A percentile compares a stretch with the other conserved stretches of the same genome.
These are phyloP conservation scores for Rhizoclosmatium sp. DNA, from an alignment of 192 early-diverging fungal genomes.

Conservation along the genomic window DNA sequence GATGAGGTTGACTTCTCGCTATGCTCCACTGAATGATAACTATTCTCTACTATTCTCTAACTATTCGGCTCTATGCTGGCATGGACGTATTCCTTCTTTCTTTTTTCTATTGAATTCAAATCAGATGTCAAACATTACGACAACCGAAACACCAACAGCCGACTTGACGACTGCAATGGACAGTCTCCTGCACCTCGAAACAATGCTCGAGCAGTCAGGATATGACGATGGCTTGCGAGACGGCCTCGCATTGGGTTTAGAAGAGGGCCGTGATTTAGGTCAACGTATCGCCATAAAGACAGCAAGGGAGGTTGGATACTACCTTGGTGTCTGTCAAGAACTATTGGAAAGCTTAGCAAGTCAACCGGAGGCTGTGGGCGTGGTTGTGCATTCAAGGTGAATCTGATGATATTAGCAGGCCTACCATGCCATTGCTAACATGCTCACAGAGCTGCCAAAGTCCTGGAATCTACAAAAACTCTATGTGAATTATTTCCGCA, in stretches of 20 bases:
- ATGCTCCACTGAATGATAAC: background rate
- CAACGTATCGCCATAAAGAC: slow-evolving; percentile 15
- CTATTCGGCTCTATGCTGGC: background rate
- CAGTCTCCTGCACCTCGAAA: slow-evolving; percentile 24
- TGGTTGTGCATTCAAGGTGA: too few species aligned
- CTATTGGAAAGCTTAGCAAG: background rate
- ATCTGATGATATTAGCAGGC: too few species aligned
- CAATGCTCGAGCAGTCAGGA: slow-evolving; percentile 26
- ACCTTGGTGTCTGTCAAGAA: slow-evolving; percentile 2
- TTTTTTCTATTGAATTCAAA: background rate
- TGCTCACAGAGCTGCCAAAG: slow-evolving; percentile 1
- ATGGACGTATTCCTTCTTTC: too few species aligned
- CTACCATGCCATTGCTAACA: background rate
- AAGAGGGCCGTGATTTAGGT: slow-evolving; percentile 27
- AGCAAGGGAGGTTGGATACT: slow-evolving; percentile 23
- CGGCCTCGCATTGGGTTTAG: slow-evolving; percentile 8
- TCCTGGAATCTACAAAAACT: background rate
- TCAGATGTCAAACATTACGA: background rate
- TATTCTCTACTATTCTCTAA: background rate
- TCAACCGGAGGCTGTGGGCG: too few species aligned
- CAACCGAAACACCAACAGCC: background rate
- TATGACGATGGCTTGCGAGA: slow-evolving; percentile 18
- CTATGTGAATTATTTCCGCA: slow-evolving; percentile 20
- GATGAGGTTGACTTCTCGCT: too few species aligned
- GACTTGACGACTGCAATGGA: slow-evolving; percentile 24